Percentiles rank a stretch among this genome's conserved stretches.
phyloP scores from a whole-genome alignment of 2,329 filamentous ascomycete genomes.

The Xylaria sp. region DNA sequence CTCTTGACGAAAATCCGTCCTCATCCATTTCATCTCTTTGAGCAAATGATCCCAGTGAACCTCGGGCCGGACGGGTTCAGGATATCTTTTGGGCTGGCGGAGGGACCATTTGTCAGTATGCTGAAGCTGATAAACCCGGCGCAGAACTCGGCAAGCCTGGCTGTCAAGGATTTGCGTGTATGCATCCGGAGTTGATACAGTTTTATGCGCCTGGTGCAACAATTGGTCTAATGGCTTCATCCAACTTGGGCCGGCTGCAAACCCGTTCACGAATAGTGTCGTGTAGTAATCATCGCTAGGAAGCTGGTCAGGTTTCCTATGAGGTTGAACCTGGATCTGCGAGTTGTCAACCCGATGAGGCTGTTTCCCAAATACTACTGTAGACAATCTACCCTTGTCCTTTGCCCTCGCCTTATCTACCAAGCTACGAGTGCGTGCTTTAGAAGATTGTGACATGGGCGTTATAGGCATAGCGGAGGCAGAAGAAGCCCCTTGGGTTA shows the following conservation, averaged over 20 bases:
- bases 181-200: slow-evolving; percentile 77
- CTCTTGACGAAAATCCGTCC: slow-evolving; percentile 91
- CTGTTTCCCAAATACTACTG: slow-evolving; percentile 72
- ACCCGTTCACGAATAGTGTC: slow-evolving; percentile 55
- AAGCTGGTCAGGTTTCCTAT: slow-evolving; percentile 39
- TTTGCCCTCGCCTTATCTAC: slow-evolving; percentile 49
- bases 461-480: slow-evolving; percentile 24
- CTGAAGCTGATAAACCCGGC: slow-evolving; percentile 84
- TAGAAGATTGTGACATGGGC: slow-evolving; percentile 29
- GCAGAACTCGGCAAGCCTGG: slow-evolving; percentile 79
- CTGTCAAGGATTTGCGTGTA: slow-evolving; percentile 78
- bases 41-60: slow-evolving; percentile 84
- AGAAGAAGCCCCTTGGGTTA: slow-evolving; percentile 19
- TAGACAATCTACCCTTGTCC: slow-evolving; percentile 63
- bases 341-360: slow-evolving; percentile 45
- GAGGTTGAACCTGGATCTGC: slow-evolving; percentile 34
- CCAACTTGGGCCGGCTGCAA: slow-evolving; percentile 50
- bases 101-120: slow-evolving; percentile 90
- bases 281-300: slow-evolving; percentile 60
- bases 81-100: slow-evolving; percentile 76
- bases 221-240: slow-evolving; percentile 65
- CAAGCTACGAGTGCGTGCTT: slow-evolving; percentile 31
- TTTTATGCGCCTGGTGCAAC: slow-evolving; percentile 80
- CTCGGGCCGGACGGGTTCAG: slow-evolving; percentile 70
- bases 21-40: slow-evolving; percentile 96